These are phyloP conservation scores for Heterotrichella gracilis DNA, from an alignment of 352 stramenopile species.

Conservation along the genomic window DNA sequence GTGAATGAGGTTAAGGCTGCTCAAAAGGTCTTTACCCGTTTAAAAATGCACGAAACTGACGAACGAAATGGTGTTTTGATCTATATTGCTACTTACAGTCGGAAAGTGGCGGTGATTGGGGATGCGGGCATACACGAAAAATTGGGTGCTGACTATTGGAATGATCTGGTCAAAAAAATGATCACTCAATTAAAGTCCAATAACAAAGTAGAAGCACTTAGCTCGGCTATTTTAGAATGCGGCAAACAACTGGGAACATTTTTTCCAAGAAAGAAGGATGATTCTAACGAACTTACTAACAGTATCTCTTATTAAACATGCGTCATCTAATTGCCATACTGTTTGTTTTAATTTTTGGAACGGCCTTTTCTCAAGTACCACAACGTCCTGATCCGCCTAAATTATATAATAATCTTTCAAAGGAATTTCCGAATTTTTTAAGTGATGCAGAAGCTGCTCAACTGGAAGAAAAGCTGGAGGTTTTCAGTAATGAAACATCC, in stretches of 20 bases:
- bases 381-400: neutral
- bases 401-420: slow-evolving; percentile 6
- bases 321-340: neutral
- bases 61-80: neutral
- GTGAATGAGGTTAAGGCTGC: neutral
- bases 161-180: neutral
- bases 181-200: neutral
- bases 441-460: neutral
- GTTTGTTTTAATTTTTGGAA: neutral
- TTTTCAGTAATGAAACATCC: neutral
- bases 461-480: neutral
- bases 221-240: neutral
- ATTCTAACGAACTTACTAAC: neutral
- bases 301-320: neutral
- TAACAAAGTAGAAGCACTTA: neutral
- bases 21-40: neutral
- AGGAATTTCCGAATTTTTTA: neutral
- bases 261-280: neutral
- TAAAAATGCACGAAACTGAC: neutral
- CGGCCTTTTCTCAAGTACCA: neutral
- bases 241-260: neutral
- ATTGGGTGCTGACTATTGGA: neutral
- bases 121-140: neutral
- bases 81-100: neutral
- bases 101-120: neutral